These are phyloP conservation scores for Corylus heterophylla DNA, from an alignment of 306 rosid genomes.

Conservation along the genomic window DNA sequence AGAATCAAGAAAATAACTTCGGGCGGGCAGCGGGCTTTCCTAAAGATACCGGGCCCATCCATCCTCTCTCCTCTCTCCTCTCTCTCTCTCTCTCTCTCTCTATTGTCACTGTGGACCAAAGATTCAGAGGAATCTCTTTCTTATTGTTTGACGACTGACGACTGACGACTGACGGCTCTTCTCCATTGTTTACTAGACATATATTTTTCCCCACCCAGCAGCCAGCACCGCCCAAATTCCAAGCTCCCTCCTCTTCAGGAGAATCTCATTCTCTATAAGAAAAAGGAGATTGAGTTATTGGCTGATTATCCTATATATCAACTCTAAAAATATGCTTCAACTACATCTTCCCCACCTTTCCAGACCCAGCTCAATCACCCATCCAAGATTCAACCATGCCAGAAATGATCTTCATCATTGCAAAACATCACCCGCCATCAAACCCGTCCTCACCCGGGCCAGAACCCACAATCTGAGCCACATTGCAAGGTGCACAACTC, in stretches of 20 bases:
- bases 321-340: conserved; percentile 15
- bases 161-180: too few relatives aligned
- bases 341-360: conserved; percentile 19
- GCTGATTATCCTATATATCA: not conserved
- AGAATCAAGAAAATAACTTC: too few relatives aligned
- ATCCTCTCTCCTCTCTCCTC: too few relatives aligned
- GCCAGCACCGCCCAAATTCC: too few relatives aligned
- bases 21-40: too few relatives aligned
- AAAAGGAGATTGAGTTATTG: not conserved
- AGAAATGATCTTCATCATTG: not conserved
- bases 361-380: conserved; percentile 2
- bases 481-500: not conserved
- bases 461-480: conserved; percentile 6
- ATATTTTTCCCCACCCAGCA: too few relatives aligned
- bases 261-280: not conserved
- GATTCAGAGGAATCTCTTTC: too few relatives aligned
- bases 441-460: not conserved
- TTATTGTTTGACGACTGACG: too few relatives aligned
- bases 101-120: too few relatives aligned
- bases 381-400: conserved; percentile 1
- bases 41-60: too few relatives aligned
- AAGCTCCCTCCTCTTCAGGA: not conserved
- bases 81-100: too few relatives aligned
- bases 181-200: too few relatives aligned
- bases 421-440: not conserved